Base-by-base conservation (phyloP, 2,329 filamentous ascomycete genomes). In the Calycina herbarum region DNA sequence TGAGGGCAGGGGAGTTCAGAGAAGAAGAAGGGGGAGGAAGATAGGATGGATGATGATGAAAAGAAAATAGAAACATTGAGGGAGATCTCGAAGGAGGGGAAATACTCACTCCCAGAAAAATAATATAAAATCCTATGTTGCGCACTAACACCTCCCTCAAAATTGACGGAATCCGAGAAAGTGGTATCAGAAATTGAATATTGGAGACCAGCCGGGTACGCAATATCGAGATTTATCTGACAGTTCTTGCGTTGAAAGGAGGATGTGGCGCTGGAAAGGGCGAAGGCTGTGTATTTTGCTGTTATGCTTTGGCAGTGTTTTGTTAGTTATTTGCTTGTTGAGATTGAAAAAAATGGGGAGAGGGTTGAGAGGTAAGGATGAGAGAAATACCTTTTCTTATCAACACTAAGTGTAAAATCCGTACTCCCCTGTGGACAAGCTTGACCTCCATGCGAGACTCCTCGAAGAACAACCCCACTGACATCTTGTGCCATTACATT, bases 181-280 rank as follows among this genome's bases (percentile, higher is more conserved):
- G 54, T 63, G 5, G 40, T 62, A 20, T 63, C 58, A 8, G 59
- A 42, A 10, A 61, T 38, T 13, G 59, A 54, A 31, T 59, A 67
- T 24, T 67, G 65, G 2, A 64, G 51, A 13, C 56, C 56, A n/a
- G 38, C 42, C 2, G 65, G 62, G 29, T 67, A 67, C 15, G 40
- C n/a, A 3, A 67, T 56, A 57, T 59, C 42, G 7, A 67, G 31
- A 45, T 64, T 67, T 40, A 67, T 57, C 40, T 62, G 62, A 38
- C 65, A 67, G 10, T 59, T 61, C 40, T 64, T 67, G 10, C 62
- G 51, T n/a, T 42, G 24, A 31, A 51, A 56, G 17, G 17, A 29
- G 8, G 40, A 31, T 29, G 7, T 61, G 5, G 24, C 20, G 15
- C 29, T 31, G n/a, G 42, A 51, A 7, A 61, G 15, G 7, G 17